A percentile compares a stretch with the other conserved stretches of the same genome.
These are phyloP conservation scores for Coemansia sp. DNA, from an alignment of 192 early-diverging fungal species.

Conservation along the genomic window DNA sequence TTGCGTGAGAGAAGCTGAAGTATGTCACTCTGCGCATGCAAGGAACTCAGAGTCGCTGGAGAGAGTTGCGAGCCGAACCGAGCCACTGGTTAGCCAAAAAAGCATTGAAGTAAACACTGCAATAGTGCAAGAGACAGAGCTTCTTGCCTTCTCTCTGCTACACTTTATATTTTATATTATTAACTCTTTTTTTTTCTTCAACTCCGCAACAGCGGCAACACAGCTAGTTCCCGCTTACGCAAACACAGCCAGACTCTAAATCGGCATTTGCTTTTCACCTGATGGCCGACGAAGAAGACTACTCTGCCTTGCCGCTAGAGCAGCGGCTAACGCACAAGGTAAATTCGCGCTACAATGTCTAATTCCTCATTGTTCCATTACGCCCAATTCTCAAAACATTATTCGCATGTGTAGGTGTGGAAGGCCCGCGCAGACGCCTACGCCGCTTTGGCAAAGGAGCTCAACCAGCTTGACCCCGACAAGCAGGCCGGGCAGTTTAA, in stretches of 20 bases:
- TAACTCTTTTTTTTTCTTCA: not conserved
- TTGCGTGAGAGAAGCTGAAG: slow-evolving; percentile 1
- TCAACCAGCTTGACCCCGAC: slow-evolving; percentile 65
- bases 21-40: not conserved
- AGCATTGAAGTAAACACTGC: not conserved
- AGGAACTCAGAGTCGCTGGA: not conserved
- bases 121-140: not conserved
- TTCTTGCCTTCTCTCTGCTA: not conserved
- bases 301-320: slow-evolving; percentile 68
- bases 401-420: slow-evolving; percentile 71
- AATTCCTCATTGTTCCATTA: not conserved
- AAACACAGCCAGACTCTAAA: not conserved
- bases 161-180: slow-evolving; percentile 3
- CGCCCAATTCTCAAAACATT: not conserved
- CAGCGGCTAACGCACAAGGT: slow-evolving; percentile 86
- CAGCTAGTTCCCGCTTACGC: too few relatives aligned
- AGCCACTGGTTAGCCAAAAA: not conserved
- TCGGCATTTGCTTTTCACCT: not conserved
- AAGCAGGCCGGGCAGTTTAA: slow-evolving; percentile 63
- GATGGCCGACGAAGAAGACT: slow-evolving; percentile 73
- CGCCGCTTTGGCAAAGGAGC: slow-evolving; percentile 70
- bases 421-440: slow-evolving; percentile 88
- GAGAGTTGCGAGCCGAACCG: slow-evolving; percentile 1
- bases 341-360: not conserved
- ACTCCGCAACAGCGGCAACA: not conserved